Evolutionary conservation across 768 basidiomycete species (phyloP).

Genomic region (Erythrobasidium yunnanense): DNA sequence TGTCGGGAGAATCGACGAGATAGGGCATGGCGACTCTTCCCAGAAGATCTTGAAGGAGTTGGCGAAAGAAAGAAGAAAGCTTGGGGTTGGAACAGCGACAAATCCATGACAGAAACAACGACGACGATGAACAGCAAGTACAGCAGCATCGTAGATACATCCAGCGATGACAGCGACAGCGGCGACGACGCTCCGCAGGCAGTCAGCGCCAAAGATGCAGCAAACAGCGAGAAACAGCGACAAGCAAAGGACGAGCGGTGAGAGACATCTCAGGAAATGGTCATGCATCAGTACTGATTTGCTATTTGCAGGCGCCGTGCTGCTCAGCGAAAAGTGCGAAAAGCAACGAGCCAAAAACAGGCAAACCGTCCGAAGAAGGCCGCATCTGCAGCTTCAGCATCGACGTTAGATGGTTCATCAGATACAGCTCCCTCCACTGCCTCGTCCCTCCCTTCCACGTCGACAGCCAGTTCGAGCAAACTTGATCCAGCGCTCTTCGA

Average conservation of each 20-base stretch:
- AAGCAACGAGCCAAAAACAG: neutral
- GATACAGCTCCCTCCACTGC: neutral
- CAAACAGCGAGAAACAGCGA: constrained; percentile 3
- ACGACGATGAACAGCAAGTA: neutral
- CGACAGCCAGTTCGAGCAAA: neutral
- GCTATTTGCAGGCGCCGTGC: neutral
- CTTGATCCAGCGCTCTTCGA: constrained; percentile 17
- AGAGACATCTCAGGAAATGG: neutral
- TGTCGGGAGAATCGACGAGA: constrained; percentile 45
- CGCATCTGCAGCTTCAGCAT: neutral
- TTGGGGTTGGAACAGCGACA: neutral
- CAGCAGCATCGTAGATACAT: neutral
- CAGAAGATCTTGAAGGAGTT: neutral
- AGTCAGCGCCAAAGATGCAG: neutral
- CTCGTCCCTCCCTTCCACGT: neutral
- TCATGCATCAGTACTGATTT: neutral
- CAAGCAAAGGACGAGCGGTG: neutral
- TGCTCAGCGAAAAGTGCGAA: neutral
- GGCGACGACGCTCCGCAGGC: constrained; percentile 13
- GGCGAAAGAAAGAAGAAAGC: neutral
- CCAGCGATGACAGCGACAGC: neutral
- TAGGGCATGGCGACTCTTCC: neutral
- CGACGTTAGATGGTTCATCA: neutral
- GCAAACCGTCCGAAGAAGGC: neutral
- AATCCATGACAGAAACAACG: neutral